Conservation (phyloP, 176 grass and related monocot species). For the Triticum timopheevii region DNA sequence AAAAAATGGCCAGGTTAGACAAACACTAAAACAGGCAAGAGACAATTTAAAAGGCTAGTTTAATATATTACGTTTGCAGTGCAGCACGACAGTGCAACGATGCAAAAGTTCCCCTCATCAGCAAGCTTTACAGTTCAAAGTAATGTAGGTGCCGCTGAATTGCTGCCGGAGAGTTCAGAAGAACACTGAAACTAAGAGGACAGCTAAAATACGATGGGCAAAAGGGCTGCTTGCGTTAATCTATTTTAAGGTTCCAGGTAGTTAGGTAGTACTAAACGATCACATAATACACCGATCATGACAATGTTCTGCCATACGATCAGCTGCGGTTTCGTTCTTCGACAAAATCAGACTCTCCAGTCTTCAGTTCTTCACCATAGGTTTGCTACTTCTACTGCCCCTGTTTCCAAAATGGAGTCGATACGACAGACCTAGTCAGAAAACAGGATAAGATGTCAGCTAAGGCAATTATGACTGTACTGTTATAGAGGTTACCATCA, state of each 20-base stretch:
- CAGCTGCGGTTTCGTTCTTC: neutral
- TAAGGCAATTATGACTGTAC: neutral
- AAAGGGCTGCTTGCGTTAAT: neutral
- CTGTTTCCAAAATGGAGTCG: neutral
- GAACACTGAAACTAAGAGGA: neutral
- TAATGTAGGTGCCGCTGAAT: neutral
- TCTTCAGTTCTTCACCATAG: neutral
- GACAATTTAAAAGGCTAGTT: no score
- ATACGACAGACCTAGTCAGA: no score
- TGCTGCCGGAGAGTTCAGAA: neutral
- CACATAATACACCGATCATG: no score
- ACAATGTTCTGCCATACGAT: neutral
- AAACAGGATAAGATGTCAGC: neutral
- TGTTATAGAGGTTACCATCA: neutral
- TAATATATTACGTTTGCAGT: no score
- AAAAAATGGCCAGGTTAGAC: no score
- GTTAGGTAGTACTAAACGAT: neutral
- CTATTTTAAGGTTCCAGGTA: neutral
- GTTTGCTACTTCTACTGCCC: neutral
- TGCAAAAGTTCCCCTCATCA: neutral
- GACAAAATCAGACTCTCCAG: neutral
- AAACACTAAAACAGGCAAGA: no score
- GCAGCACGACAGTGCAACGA: no score
- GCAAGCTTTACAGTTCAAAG: constrained; percentile 3
- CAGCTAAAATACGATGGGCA: neutral